Evolutionary conservation across 2,329 filamentous ascomycete species (phyloP).

Genomic region (Colletotrichum paranaense): DNA sequence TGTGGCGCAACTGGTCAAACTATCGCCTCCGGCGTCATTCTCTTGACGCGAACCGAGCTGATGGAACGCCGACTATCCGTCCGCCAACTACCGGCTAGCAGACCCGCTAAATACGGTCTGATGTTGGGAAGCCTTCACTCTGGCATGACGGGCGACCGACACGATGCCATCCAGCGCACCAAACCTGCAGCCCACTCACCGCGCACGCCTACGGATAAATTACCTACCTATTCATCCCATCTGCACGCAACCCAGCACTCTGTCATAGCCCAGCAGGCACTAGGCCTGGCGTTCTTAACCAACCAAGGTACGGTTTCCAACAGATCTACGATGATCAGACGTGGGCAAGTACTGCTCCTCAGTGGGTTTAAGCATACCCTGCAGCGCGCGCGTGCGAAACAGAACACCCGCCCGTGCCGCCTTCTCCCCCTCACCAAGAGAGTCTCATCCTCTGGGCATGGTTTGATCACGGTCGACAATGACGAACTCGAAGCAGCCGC

Average conservation of each 20-base stretch:
- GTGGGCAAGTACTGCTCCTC: neutral
- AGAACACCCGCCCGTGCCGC: constrained; percentile 30
- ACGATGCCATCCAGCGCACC: constrained; percentile 1
- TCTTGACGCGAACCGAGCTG: constrained; percentile 31
- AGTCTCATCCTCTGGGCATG: neutral
- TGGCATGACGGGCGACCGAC: constrained; percentile 5
- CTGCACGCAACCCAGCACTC: constrained; percentile 13
- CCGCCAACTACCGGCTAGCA: constrained; percentile 19
- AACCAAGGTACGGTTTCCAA: neutral
- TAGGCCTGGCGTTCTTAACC: constrained; percentile 2
- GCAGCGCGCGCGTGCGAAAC: constrained; percentile 12
- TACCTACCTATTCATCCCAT: constrained; percentile 14
- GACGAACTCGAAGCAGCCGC: neutral
- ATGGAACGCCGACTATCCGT: constrained; percentile 32
- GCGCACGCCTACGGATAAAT: neutral
- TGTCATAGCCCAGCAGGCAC: constrained; percentile 2
- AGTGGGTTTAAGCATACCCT: constrained; percentile 1
- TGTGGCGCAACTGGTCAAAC: constrained; percentile 16
- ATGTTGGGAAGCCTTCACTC: neutral
- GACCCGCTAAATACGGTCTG: constrained; percentile 19
- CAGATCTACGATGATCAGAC: constrained; percentile 25
- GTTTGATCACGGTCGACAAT: too few species aligned
- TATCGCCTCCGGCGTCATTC: constrained; percentile 24
- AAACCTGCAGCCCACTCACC: neutral
- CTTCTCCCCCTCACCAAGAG: neutral